A percentile compares a stretch with the other conserved stretches of the same genome.
Conservation (phyloP, 768 basidiomycete genomes). For the Naganishia randhawae region DNA sequence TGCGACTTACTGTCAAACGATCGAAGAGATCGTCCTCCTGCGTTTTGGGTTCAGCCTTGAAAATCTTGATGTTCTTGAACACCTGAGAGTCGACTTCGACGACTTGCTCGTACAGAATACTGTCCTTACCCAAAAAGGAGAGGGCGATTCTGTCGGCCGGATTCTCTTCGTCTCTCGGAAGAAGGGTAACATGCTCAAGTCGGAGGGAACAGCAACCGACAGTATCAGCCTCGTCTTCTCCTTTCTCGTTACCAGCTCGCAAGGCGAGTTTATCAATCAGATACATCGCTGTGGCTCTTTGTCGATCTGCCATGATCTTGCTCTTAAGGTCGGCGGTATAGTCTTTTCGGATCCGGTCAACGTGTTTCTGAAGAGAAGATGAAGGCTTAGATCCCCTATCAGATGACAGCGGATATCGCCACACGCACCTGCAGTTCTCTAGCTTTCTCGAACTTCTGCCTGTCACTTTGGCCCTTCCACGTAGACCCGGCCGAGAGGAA, state of each 20-base stretch:
- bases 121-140: slow-evolving; percentile 99
- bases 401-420: background rate
- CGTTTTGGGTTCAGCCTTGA: slow-evolving; percentile 81
- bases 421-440: slow-evolving; percentile 79
- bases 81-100: slow-evolving; percentile 85
- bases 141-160: slow-evolving; percentile 61
- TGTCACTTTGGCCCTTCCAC: slow-evolving; percentile 95
- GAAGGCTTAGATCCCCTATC: slow-evolving; percentile 14
- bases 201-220: slow-evolving; percentile 98
- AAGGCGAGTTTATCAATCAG: slow-evolving; percentile 96
- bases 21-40: slow-evolving; percentile 88
- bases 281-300: slow-evolving; percentile 98
- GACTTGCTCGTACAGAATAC: slow-evolving; percentile 83
- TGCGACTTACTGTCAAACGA: slow-evolving; percentile 73
- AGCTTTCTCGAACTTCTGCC: slow-evolving; percentile 96
- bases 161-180: slow-evolving; percentile 65
- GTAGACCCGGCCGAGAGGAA: slow-evolving; percentile 97
- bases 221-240: slow-evolving; percentile 98
- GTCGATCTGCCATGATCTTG: slow-evolving; percentile 90
- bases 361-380: slow-evolving; percentile 63
- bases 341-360: slow-evolving; percentile 83
- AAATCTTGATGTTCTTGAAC: slow-evolving; percentile 96
- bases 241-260: slow-evolving; percentile 98
- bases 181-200: slow-evolving; percentile 91
- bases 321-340: slow-evolving; percentile 78